phyloP scores from a whole-genome alignment of 2,329 filamentous ascomycete species.

The Xylariaceae sp. region DNA sequence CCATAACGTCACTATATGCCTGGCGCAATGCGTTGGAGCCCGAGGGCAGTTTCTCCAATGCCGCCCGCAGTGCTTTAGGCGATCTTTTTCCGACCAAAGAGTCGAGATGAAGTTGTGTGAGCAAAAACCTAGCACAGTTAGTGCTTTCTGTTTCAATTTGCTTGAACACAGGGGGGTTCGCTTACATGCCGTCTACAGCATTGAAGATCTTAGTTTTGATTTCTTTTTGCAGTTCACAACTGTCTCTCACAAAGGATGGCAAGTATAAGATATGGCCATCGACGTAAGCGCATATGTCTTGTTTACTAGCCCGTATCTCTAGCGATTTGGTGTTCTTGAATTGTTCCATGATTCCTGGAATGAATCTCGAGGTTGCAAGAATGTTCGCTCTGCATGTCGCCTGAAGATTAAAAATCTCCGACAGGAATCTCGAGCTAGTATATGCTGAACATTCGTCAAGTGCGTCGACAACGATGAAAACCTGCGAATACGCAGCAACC shows the following conservation, averaged over 20 bases:
- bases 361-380: conserved; percentile 6
- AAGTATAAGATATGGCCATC: conserved; percentile 20
- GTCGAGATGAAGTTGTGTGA: conserved; percentile 34
- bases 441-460: conserved; percentile 8
- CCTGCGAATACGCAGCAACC: background rate
- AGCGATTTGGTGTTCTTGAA: background rate
- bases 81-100: conserved; percentile 32
- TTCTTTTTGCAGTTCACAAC: conserved; percentile 18
- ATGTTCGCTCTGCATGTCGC: background rate
- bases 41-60: conserved; percentile 30
- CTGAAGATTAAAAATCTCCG: background rate
- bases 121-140: background rate
- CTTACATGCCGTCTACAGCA: conserved; percentile 33
- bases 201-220: conserved; percentile 23
- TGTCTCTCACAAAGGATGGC: conserved; percentile 12
- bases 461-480: conserved; percentile 8
- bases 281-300: conserved; percentile 3
- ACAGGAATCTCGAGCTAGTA: conserved; percentile 1
- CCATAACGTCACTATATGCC: conserved; percentile 41
- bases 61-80: conserved; percentile 29
- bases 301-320: conserved; percentile 7
- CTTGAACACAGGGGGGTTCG: conserved; percentile 11
- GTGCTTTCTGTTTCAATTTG: background rate
- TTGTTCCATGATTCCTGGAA: background rate
- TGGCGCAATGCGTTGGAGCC: conserved; percentile 31